Conservation (phyloP, 768 basidiomycete species). For the Postia placenta region DNA sequence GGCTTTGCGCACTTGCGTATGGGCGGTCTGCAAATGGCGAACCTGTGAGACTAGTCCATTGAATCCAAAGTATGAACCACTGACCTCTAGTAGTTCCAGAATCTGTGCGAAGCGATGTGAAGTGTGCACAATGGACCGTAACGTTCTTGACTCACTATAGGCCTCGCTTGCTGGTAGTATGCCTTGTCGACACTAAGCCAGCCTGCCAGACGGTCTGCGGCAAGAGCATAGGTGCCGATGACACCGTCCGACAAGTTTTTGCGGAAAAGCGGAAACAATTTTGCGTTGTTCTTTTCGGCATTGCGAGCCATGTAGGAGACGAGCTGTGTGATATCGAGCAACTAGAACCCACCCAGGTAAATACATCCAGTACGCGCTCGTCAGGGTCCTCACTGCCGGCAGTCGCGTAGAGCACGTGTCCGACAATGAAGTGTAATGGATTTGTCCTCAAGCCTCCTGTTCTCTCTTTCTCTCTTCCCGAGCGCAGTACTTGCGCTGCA, state of each 20-base stretch:
- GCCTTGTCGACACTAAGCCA: constrained; percentile 18
- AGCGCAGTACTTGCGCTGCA: no score
- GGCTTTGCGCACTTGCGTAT: constrained; percentile 8
- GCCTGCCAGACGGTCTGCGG: constrained; percentile 12
- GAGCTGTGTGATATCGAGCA: no score
- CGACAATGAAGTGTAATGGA: no score
- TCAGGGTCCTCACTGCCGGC: no score
- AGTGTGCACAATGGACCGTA: no score
- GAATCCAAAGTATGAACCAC: neutral
- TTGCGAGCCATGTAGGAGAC: constrained; percentile 1
- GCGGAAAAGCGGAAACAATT: constrained; percentile 15
- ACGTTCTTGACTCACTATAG: constrained; percentile 16
- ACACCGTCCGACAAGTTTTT: constrained; percentile 9
- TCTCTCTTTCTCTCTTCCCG: no score
- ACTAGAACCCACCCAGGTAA: no score
- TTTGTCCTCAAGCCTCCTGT: no score
- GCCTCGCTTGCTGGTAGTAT: constrained; percentile 19
- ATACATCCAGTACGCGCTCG: no score
- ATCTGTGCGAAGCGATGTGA: constrained; percentile 14
- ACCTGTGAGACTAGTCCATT: no score
- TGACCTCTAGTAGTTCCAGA: constrained; percentile 14
- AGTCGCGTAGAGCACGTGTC: no score
- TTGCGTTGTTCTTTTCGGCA: constrained; percentile 18
- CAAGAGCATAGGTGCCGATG: constrained; percentile 3
- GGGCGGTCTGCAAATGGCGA: constrained; percentile 10